Percentiles rank a stretch among this genome's conserved stretches.
These are phyloP conservation scores for Millerago galiae DNA, from an alignment of 805 yeast species.

Conservation along the genomic window DNA sequence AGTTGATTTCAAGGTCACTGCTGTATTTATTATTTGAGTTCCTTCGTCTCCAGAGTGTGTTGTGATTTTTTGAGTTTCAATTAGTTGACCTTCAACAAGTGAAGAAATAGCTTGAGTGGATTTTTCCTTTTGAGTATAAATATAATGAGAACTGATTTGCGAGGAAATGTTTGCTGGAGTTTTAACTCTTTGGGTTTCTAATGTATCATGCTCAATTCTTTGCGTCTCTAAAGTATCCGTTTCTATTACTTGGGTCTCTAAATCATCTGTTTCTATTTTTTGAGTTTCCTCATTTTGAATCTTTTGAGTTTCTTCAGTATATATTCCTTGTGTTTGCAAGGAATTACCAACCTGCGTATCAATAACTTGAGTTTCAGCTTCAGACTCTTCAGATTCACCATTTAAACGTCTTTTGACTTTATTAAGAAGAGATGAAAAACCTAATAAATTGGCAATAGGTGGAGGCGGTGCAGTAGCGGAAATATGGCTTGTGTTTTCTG, in stretches of 20 bases:
- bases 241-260: not conserved
- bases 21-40: not conserved
- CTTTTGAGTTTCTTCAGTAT: not conserved
- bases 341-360: not conserved
- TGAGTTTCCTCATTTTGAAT: slow-evolving; percentile 4
- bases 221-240: not conserved
- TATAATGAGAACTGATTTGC: too few species aligned
- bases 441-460: slow-evolving; percentile 1
- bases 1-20: not conserved
- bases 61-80: not conserved
- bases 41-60: not conserved
- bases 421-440: slow-evolving; percentile 8
- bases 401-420: slow-evolving; percentile 16
- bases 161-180: not conserved
- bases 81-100: not conserved
- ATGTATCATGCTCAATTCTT: not conserved
- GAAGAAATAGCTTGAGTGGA: too few species aligned
- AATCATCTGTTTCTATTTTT: not conserved
- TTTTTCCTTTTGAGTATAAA: not conserved
- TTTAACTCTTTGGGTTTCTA: not conserved
- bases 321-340: not conserved
- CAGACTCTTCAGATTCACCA: slow-evolving; percentile 6
- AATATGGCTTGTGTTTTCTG: not conserved
- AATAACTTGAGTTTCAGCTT: not conserved
- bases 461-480: too few species aligned